Base-by-base conservation (phyloP, 768 basidiomycete species). In the Amanita fuliginea region DNA sequence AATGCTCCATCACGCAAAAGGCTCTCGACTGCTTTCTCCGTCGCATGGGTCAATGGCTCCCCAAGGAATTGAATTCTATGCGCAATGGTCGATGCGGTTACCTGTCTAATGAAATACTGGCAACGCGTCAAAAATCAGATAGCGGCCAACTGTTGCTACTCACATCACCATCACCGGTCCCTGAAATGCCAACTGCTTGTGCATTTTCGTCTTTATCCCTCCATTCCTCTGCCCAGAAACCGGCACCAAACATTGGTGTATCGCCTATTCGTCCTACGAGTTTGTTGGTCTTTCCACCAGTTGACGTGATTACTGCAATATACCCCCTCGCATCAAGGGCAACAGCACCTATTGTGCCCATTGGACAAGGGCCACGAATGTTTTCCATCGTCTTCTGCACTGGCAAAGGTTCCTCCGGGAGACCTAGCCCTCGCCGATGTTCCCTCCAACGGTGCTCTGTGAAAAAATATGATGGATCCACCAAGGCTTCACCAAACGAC, bases 161-260 rank as follows among this genome's bases (percentile, higher is more conserved):
- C 59, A 88, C 86, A 64, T 91, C 88, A 54, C 88, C 88, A 55
- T 90, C 81, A 6, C 89, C 89, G 10, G 89, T 91, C 0, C 88
- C 86, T 26, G 84, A 86, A n/a, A 91, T 66, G 3, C 87, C 86
- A 19, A 91, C 67, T 6, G 78, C 84, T 21, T 57, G 60, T 8
- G 59, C 55, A 13, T 56, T 53, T 21, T 58, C 53, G 37, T 65
- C 67, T 2, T 71, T 63, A 18, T 52, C 18, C 18, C 64, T 67
- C 87, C 88, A 91, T 63, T 87, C 80, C 57, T 86, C 86, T 7
- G 86, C 85, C 86, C 86, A 91, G 64, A 82, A 91, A 0, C 88
- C 89, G 10, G 76, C 67, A 3, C 83, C 86, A 77, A 85, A 81
- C 24, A 74, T 61, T 0, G 88, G 87, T 1, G 89, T 91, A 57